Evolutionary conservation across 805 yeast genomes (phyloP).

Genomic region (Kodamaea nitidulidarum): DNA sequence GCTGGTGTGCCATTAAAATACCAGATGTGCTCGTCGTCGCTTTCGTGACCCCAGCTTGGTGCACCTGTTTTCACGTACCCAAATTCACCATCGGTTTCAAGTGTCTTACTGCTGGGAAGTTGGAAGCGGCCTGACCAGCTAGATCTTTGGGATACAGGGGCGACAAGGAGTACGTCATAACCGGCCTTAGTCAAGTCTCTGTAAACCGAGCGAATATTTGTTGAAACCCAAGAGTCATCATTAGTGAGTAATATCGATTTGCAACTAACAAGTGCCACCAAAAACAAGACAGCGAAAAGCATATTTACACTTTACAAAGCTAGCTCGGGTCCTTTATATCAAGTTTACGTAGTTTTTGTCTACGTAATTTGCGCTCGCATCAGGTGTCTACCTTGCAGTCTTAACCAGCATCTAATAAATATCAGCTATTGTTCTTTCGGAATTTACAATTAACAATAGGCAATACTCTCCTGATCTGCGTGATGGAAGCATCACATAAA

Average conservation of each 20-base stretch:
- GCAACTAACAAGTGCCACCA: conserved; percentile 3
- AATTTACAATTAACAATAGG: too few species aligned
- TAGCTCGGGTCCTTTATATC: too few species aligned
- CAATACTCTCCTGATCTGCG: too few species aligned
- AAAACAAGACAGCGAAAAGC: neutral
- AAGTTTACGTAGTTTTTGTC: too few species aligned
- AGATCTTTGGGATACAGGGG: conserved; percentile 47
- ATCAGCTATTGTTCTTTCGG: neutral
- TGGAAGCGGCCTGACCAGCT: conserved; percentile 55
- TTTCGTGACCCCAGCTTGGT: conserved; percentile 54
- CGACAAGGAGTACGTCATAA: conserved; percentile 45
- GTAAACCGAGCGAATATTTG: conserved; percentile 55
- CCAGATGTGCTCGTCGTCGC: conserved; percentile 28
- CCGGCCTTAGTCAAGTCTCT: conserved; percentile 43
- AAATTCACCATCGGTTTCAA: conserved; percentile 45
- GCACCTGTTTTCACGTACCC: conserved; percentile 43
- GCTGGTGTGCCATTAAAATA: conserved; percentile 28
- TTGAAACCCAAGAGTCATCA: conserved; percentile 56
- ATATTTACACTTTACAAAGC: too few species aligned
- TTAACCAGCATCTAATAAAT: too few species aligned
- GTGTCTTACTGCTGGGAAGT: conserved; percentile 34
- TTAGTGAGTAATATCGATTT: conserved; percentile 48
- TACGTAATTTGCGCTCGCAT: neutral
- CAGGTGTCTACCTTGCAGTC: too few species aligned
- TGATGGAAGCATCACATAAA: too few species aligned